These are phyloP conservation scores for Aureobasidium musti DNA, from an alignment of 2,329 filamentous ascomycete genomes.

Conservation along the genomic window DNA sequence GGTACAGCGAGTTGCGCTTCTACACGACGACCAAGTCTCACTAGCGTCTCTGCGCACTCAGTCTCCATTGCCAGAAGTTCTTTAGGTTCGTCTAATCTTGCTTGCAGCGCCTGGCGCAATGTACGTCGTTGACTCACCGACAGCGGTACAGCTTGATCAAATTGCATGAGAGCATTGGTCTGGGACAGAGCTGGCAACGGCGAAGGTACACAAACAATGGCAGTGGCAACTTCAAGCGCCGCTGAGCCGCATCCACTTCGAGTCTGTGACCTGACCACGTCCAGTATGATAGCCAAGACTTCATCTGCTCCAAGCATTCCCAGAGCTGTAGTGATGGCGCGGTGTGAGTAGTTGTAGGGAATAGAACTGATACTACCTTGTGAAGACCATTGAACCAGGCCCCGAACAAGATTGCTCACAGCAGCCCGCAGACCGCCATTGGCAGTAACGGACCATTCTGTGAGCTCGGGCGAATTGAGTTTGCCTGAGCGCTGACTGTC, in stretches of 20 bases:
- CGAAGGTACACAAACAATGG: conserved; percentile 67
- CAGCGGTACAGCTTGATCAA: not conserved
- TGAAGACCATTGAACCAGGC: conserved; percentile 66
- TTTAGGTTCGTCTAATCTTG: conserved; percentile 54
- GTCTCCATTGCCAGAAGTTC: conserved; percentile 61
- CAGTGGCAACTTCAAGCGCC: conserved; percentile 68
- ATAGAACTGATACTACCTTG: conserved; percentile 53
- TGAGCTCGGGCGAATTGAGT: conserved; percentile 66
- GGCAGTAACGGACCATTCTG: conserved; percentile 60
- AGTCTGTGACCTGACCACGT: conserved; percentile 66
- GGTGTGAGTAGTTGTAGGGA: conserved; percentile 69
- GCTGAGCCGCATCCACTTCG: conserved; percentile 61
- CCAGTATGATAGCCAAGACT: conserved; percentile 63
- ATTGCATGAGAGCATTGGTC: conserved; percentile 33
- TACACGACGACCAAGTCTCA: conserved; percentile 39
- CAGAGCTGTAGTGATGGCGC: conserved; percentile 64
- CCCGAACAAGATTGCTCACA: conserved; percentile 63
- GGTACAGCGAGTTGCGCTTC: conserved; percentile 57
- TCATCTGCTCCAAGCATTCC: conserved; percentile 63
- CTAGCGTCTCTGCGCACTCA: conserved; percentile 55
- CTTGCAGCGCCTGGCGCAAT: conserved; percentile 39
- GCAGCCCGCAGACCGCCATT: conserved; percentile 56
- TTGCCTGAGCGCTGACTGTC: conserved; percentile 62
- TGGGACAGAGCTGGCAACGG: conserved; percentile 42
- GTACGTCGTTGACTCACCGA: conserved; percentile 17